These are phyloP conservation scores for Wallacemonas sp. DNA, from an alignment of 208 protist species.

Conservation along the genomic window DNA sequence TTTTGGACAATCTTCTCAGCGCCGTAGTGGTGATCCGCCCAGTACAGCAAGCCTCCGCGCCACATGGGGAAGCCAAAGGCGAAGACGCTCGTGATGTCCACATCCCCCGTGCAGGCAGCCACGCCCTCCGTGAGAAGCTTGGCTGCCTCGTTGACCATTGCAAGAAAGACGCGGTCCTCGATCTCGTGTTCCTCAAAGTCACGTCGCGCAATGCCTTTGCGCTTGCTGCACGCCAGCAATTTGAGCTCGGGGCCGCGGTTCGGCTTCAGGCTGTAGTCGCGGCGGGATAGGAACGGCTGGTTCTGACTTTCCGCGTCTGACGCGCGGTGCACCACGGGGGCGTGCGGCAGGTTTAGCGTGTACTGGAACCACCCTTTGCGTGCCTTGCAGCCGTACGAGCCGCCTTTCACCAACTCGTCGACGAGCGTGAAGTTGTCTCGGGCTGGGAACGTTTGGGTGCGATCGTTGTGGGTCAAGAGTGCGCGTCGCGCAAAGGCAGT, in stretches of 20 bases:
- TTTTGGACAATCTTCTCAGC: conserved; percentile 48
- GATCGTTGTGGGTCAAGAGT: neutral
- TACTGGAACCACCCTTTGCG: conserved; percentile 83
- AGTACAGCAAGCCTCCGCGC: conserved; percentile 78
- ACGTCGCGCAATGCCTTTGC: conserved; percentile 53
- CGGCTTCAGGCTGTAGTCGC: conserved; percentile 23
- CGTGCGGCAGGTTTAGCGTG: neutral
- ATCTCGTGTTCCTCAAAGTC: conserved; percentile 83
- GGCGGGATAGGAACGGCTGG: conserved; percentile 24
- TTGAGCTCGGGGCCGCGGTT: conserved; percentile 62
- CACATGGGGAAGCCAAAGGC: conserved; percentile 84
- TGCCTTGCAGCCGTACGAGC: conserved; percentile 67
- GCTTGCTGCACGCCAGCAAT: conserved; percentile 43
- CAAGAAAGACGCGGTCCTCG: conserved; percentile 79
- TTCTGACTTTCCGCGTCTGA: conserved; percentile 20
- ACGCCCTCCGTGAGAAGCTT: conserved; percentile 75
- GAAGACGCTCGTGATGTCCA: conserved; percentile 87
- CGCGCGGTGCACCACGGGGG: conserved; percentile 9
- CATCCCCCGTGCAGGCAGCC: conserved; percentile 57
- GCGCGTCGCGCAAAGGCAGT: conserved; percentile 21
- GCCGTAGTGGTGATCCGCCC: conserved; percentile 60
- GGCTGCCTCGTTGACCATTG: conserved; percentile 91
- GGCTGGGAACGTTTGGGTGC: conserved; percentile 24
- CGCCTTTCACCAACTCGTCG: conserved; percentile 41
- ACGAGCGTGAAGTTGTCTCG: conserved; percentile 47